Percentiles rank a stretch among this genome's conserved stretches.
These are phyloP conservation scores for Neurospora pannonica DNA, from an alignment of 495 filamentous ascomycete genomes.

Conservation along the genomic window DNA sequence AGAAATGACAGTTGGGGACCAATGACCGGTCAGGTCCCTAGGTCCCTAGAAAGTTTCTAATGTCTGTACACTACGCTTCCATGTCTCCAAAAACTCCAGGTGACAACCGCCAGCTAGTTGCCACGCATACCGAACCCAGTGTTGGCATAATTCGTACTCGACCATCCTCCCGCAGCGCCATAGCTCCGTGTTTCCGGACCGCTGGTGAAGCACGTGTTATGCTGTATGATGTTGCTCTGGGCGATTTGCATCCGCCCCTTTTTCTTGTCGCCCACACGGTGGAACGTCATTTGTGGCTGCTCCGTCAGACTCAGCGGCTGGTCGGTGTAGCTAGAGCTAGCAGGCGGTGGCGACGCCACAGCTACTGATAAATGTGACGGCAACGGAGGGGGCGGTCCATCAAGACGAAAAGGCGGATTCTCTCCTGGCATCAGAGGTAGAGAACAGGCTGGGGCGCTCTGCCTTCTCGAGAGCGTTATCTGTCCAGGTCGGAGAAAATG, in stretches of 20 bases:
- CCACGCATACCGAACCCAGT: neutral
- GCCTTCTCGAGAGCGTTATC: neutral
- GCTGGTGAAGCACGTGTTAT: neutral
- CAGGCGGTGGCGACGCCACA: neutral
- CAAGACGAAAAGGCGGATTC: neutral
- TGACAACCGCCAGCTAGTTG: neutral
- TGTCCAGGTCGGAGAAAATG: neutral
- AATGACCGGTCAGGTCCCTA: neutral
- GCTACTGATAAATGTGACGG: neutral
- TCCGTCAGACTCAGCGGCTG: neutral
- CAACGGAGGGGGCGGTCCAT: neutral
- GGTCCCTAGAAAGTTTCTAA: neutral
- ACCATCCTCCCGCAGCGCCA: neutral
- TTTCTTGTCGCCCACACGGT: neutral
- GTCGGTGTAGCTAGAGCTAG: neutral
- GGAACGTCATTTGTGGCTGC: neutral
- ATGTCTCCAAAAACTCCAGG: neutral
- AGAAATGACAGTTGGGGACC: neutral
- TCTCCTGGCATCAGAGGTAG: neutral
- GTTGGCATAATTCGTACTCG: neutral
- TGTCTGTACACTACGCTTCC: neutral
- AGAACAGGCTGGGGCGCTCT: neutral
- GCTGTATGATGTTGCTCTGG: neutral
- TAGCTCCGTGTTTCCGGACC: neutral
- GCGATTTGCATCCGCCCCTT: neutral